phyloP scores from a whole-genome alignment of 148 eudicot species.

The Silene uniflora region DNA sequence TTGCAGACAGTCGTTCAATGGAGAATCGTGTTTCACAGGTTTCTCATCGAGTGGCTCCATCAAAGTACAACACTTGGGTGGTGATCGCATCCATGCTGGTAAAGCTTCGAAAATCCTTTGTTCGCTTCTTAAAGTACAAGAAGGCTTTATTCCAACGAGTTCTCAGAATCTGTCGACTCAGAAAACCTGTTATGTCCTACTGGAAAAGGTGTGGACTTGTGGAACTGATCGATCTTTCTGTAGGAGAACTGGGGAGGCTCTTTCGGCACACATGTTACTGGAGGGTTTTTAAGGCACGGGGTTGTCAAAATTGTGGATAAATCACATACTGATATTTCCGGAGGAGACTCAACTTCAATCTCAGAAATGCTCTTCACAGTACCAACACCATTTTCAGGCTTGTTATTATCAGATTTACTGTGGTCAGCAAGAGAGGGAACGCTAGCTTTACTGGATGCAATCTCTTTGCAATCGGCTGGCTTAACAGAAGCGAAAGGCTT shows the following conservation, averaged over 20 bases:
- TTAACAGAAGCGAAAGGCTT: slow-evolving; percentile 39
- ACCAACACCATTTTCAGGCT: slow-evolving; percentile 25
- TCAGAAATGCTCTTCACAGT: slow-evolving; percentile 26
- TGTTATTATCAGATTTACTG: slow-evolving; percentile 17
- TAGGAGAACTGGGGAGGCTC: slow-evolving; percentile 49
- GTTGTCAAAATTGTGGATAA: slow-evolving; percentile 42
- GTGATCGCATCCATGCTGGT: slow-evolving; percentile 80
- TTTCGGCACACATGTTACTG: slow-evolving; percentile 52
- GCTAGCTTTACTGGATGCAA: slow-evolving; percentile 19
- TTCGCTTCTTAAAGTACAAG: slow-evolving; percentile 31
- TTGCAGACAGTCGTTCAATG: slow-evolving; percentile 22
- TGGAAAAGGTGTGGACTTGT: slow-evolving; percentile 69
- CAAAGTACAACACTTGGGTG: slow-evolving; percentile 78
- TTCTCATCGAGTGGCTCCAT: slow-evolving; percentile 71
- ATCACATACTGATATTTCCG: slow-evolving; percentile 24
- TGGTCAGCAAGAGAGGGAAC: slow-evolving; percentile 26
- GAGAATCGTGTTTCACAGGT: slow-evolving; percentile 22
- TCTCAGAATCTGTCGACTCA: slow-evolving; percentile 48
- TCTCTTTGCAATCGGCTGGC: slow-evolving; percentile 27
- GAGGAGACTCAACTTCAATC: slow-evolving; percentile 30
- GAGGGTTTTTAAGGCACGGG: slow-evolving; percentile 62
- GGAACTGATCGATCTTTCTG: slow-evolving; percentile 29
- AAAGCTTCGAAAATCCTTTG: slow-evolving; percentile 50
- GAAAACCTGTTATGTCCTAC: slow-evolving; percentile 27
- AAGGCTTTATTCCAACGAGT: slow-evolving; percentile 48